Base-by-base conservation (phyloP, 345 rosid species). In the Erucastrum elatum region DNA sequence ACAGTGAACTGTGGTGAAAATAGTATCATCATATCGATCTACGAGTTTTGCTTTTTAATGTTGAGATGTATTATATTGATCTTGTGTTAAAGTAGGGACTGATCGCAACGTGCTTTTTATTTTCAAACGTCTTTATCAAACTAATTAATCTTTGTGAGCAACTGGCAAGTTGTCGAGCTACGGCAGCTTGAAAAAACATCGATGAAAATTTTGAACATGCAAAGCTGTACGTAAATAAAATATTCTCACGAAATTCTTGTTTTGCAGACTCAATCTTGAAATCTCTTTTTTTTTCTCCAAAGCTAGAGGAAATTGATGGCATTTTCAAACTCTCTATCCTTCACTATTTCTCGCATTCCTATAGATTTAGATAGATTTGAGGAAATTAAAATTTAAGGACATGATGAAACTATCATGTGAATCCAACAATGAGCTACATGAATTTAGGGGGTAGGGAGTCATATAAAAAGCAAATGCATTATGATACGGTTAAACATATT, bases 1-100 rank as follows among this genome's bases (percentile, higher is more conserved):
- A 60, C 74, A 72, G 55, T 46, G 44, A 17, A 44, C 69, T 72
- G 53, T 44, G n/a, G 35, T 71, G 72, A 55, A 70, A 66, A 62
- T 78, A 46, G 41, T 59, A 59, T 66, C 69, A 72, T 78, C 64
- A 29, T 64, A 53, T 70, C 80, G 75, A 77, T 70, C 65, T 63
- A 51, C 55, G 75, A 56, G 77, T 56, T 77, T 75, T 58, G 49
- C n/a, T 35, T 13, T 21, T 55, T 3, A 71, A 34, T 16, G 65
- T 6, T 17, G 25, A 17, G 13, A 12, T 37, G 60, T n/a, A n/a
- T n/a, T n/a, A n/a, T 72, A 61, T 35, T 77, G 75, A 70, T 70
- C 70, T 58, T n/a, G 75, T 13, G 41, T 62, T 62, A 5, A 76
- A 49, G 37, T 55, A 12, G 41, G 5, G 33, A 67, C 62, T 37